phyloP scores from a whole-genome alignment of 208 protist species.

The Acanthamoeba royreba region DNA sequence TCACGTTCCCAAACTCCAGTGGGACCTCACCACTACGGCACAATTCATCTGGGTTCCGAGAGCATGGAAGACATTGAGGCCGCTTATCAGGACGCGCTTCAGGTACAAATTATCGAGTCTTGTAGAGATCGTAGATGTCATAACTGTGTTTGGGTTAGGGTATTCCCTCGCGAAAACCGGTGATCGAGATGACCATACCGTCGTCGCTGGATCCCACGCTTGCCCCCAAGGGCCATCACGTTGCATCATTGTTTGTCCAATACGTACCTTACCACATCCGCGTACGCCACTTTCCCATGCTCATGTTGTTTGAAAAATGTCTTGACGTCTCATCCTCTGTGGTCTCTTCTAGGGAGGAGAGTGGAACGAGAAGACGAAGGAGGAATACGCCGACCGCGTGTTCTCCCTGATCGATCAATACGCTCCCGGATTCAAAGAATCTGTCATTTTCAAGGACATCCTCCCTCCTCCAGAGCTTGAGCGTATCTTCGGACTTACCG shows the following conservation, averaged over 20 bases:
- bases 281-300: background rate
- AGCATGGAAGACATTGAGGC: slow-evolving; percentile 49
- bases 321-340: background rate
- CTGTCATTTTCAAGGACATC: slow-evolving; percentile 56
- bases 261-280: slow-evolving; percentile 72
- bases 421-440: slow-evolving; percentile 66
- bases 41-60: slow-evolving; percentile 68
- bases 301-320: background rate
- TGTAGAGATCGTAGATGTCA: background rate
- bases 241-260: slow-evolving; percentile 74
- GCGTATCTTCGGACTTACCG: slow-evolving; percentile 43
- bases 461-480: slow-evolving; percentile 70
- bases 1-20: background rate
- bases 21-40: slow-evolving; percentile 68
- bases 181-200: slow-evolving; percentile 71
- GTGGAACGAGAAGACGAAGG: slow-evolving; percentile 33
- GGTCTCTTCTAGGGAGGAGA: background rate
- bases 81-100: slow-evolving; percentile 43
- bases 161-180: slow-evolving; percentile 38
- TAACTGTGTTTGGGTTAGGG: background rate
- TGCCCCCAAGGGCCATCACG: slow-evolving; percentile 68
- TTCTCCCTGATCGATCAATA: slow-evolving; percentile 72
- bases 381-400: slow-evolving; percentile 57
- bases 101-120: background rate
- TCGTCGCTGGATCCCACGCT: slow-evolving; percentile 69